A percentile compares a stretch with the other conserved stretches of the same genome.
Conservation (phyloP, 2,329 filamentous ascomycete species). For the Aulographum hederae region DNA sequence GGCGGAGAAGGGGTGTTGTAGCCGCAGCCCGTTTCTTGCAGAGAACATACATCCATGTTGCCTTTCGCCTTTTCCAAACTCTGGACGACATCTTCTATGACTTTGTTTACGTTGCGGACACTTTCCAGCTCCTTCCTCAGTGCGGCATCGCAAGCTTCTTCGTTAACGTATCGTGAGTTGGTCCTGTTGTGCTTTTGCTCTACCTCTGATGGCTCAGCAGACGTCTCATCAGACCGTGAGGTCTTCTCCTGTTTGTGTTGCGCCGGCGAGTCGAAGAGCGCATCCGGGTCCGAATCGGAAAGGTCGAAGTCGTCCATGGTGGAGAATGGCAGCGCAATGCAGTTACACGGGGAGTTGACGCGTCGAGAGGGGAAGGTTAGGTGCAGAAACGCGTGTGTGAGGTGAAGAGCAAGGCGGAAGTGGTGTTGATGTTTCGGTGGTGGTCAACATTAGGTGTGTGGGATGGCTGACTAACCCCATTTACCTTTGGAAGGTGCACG, state of each 20-base stretch:
- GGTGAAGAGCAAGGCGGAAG: too few species aligned
- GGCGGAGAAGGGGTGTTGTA: conserved; percentile 1
- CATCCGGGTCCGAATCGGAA: conserved; percentile 3
- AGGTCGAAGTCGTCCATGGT: not conserved
- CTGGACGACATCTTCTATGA: conserved; percentile 61
- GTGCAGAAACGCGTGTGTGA: too few species aligned
- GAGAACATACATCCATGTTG: too few species aligned
- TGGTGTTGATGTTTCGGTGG: too few species aligned
- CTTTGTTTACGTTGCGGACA: conserved; percentile 70
- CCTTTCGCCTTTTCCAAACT: conserved; percentile 53
- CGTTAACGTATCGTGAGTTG: conserved; percentile 39
- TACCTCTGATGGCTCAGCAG: not conserved
- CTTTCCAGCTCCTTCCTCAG: conserved; percentile 66
- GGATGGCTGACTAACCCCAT: too few species aligned
- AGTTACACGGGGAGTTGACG: too few species aligned
- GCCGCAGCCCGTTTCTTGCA: too few species aligned
- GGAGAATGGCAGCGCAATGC: too few species aligned
- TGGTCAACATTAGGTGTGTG: too few species aligned
- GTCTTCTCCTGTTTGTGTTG: not conserved
- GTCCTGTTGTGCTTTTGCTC: conserved; percentile 14
- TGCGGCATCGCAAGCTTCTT: conserved; percentile 53
- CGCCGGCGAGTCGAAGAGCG: conserved; percentile 4
- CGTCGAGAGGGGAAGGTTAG: too few species aligned
- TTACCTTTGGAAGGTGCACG: too few species aligned
- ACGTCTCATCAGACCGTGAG: not conserved